phyloP scores from a whole-genome alignment of 129 eudicot species.

The Flaveria bidentis region DNA sequence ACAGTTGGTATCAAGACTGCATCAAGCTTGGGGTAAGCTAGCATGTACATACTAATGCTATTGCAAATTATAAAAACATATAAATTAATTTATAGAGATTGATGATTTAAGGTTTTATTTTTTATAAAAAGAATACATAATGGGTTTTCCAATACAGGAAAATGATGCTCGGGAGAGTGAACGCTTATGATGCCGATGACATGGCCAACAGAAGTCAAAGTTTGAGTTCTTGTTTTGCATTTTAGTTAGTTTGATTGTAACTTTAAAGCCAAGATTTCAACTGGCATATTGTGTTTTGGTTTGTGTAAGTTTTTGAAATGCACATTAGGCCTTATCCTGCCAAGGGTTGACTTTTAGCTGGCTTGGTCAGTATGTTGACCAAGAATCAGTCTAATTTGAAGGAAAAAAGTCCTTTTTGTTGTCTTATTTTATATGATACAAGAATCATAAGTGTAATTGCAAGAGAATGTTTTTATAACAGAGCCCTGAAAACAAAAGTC shows the following conservation, averaged over 20 bases:
- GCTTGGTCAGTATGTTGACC: not conserved
- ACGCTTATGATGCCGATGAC: constrained; percentile 3
- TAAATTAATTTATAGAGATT: not conserved
- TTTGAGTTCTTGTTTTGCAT: constrained; percentile 16
- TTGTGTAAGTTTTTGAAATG: not conserved
- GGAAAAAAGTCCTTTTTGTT: not conserved
- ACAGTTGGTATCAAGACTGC: constrained; percentile 58
- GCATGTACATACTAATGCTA: not conserved
- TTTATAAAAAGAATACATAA: not conserved
- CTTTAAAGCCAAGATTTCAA: constrained; percentile 1
- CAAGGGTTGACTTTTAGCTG: constrained; percentile 9
- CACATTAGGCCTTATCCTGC: not conserved
- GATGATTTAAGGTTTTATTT: not conserved
- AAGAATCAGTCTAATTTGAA: constrained; percentile 9
- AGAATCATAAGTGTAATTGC: not conserved
- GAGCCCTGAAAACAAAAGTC: not conserved
- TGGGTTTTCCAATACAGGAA: constrained; percentile 32
- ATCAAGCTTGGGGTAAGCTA: constrained; percentile 72
- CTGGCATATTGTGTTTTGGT: constrained; percentile 22
- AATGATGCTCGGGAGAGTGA: constrained; percentile 44
- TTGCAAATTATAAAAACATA: not conserved
- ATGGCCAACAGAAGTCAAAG: constrained; percentile 19
- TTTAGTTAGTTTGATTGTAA: constrained; percentile 24
- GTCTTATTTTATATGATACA: not conserved
- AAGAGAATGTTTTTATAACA: not conserved